Evolutionary conservation across 495 filamentous ascomycete genomes (phyloP), one percentile per base, ranked within the genome.

Genomic region (Hyaloscypha hepaticicola): DNA sequence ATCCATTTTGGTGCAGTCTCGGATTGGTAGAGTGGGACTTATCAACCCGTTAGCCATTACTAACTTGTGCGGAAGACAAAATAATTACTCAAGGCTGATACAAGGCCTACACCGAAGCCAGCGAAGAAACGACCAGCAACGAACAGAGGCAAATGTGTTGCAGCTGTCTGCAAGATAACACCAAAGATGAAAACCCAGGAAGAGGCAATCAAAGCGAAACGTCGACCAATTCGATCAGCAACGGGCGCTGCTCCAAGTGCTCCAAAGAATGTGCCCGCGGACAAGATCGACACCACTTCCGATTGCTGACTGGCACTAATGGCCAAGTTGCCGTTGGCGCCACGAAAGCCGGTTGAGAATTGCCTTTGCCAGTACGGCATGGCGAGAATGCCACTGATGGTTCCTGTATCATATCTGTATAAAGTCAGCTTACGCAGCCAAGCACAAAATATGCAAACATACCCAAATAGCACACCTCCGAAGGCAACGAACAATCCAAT

Each of bases 1-100:
- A 96, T 90, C 87, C 91, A 93, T 72, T 90, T 89, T 3, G 92
- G 82, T 76, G 90, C 87, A 8, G 89, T 92, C 74, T 94, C 91
- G 49, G 90, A 93, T 75, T 94, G 90, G 78, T 96, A 96, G 1
- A 91, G 78, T n/a, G 88, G 92, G 63, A 96, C 87, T 73, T 48
- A 52, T 5, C 26, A 45, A 14, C 27, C 12, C 49, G n/a, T 65
- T 5, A 65, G 63, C 5, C 2, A 33, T 12, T 49, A 21, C 21
- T 22, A 19, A 28, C 6, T n/a, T 2, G 27, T 22, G 22, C 9
- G 5, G 12, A 12, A 3, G 5, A 21, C 31, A 16, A n/a, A 60
- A 12, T 24, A 33, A 48, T 45, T 81, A 86, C 88, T 82, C 49
- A 89, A 73, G 65, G 88, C 87, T 21, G 88, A 93, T 24, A 94